Conservation (phyloP, 495 filamentous ascomycete species). For the Hypoxylon intermedium region DNA sequence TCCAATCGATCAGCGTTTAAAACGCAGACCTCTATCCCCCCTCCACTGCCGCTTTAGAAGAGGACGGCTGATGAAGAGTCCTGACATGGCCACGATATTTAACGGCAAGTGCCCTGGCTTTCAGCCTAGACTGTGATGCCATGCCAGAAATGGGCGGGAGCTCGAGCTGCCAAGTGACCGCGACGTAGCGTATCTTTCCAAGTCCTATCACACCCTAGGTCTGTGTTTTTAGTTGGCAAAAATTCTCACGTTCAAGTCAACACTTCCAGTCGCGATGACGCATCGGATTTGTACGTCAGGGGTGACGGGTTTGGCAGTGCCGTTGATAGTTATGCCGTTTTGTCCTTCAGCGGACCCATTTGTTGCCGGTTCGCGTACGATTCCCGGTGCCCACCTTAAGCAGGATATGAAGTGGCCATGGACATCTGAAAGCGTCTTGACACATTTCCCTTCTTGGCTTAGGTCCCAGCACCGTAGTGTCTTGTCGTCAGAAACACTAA, state of each 20-base stretch:
- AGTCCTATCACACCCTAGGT: neutral
- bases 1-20: constrained; percentile 6
- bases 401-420: constrained; percentile 90
- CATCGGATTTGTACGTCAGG: constrained; percentile 61
- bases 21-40: constrained; percentile 1
- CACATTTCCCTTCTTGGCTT: constrained; percentile 85
- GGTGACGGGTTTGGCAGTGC: constrained; percentile 53
- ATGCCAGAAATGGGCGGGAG: neutral
- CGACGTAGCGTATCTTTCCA: constrained; percentile 6
- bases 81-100: constrained; percentile 2
- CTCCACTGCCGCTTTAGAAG: neutral
- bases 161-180: neutral
- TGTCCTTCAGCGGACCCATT: constrained; percentile 59
- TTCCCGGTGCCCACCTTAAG: constrained; percentile 87
- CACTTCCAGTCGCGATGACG: constrained; percentile 68
- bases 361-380: constrained; percentile 62
- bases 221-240: constrained; percentile 58
- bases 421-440: constrained; percentile 79
- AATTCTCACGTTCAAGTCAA: constrained; percentile 66
- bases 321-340: constrained; percentile 59
- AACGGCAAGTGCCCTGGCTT: neutral
- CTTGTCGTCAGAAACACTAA: constrained; percentile 89
- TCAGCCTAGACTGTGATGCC: no score
- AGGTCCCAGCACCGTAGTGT: constrained; percentile 96
- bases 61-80: neutral